Evolutionary conservation across 768 basidiomycete genomes (phyloP), one percentile per base, ranked within the genome.

Genomic region (Hericium erinaceus): DNA sequence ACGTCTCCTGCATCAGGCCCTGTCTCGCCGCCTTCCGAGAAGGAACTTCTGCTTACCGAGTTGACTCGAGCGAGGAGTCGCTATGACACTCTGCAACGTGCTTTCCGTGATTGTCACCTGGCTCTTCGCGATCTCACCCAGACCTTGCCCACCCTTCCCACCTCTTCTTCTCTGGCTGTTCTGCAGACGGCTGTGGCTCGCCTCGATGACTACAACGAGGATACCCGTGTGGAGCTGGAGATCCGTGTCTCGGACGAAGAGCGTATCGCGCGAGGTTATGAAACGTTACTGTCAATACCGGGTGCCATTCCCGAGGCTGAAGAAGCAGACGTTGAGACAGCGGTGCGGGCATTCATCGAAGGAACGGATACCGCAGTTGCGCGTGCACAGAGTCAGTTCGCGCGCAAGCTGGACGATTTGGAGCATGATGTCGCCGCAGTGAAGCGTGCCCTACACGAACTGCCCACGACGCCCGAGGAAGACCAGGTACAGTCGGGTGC

Each of bases 211-310:
- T 88, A 79, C 65, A 80, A 80, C 4, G 90, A 92, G 66, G 90
- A 92, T 61, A 82, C 82, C 1, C 81, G 87, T 1, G 90, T 93
- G 10, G 90, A 92, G 66, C 72, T 93, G 20, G 90, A 92, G 70
- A 92, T 92, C 41, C 80, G 82, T 22, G 72, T 84, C 10, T 79
- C 85, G 2, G 90, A 93, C 65, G 89, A 89, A 60, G 77, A 76
- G 11, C 76, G 92, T 13, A 73, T 85, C 0, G 73, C 74, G 7
- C 77, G 76, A 8, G 89, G 89, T 3, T 92, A 83, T 58, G 81
- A 84, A 62, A 82, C 85, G 0, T 67, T 90, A n/a, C 71, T 91
- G 12, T 70, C 73, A 15, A 73, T 90, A 3, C 79, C 80, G 22
- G 80, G 80, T 1, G 83, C 82, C 26, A 64, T 69, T 33, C 51